phyloP scores from a whole-genome alignment of 2,329 filamentous ascomycete genomes.

The Trichoderma sp. region DNA sequence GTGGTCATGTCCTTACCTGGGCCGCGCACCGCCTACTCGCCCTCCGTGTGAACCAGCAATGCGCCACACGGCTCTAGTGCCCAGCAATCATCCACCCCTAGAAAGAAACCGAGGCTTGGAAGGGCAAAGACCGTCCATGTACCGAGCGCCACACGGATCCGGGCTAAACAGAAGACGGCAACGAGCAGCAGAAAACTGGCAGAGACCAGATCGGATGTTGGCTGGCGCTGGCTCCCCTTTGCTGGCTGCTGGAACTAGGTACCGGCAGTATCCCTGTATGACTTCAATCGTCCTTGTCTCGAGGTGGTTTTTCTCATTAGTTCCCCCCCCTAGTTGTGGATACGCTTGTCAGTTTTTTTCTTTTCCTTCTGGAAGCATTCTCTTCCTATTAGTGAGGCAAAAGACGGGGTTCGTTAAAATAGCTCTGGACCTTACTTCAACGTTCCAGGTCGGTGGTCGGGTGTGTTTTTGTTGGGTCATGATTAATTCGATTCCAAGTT shows the following conservation, averaged over 20 bases:
- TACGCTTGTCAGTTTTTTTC: conserved; percentile 12
- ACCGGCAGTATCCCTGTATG: no score
- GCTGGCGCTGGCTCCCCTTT: neutral
- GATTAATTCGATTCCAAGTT: no score
- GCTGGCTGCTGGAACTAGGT: neutral
- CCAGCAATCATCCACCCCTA: neutral
- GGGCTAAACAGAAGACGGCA: conserved; percentile 9
- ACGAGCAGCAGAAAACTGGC: neutral
- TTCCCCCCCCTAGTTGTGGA: conserved; percentile 6
- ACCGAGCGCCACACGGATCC: conserved; percentile 26
- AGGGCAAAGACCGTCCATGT: neutral
- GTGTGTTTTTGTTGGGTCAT: neutral
- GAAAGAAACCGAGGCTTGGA: neutral
- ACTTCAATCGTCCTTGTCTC: neutral
- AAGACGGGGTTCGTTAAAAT: neutral
- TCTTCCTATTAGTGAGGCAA: neutral
- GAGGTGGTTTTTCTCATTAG: neutral
- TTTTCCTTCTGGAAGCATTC: conserved; percentile 27
- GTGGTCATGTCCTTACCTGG: no score
- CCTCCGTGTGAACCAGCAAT: conserved; percentile 22
- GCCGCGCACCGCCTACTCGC: no score
- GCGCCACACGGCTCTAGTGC: conserved; percentile 25
- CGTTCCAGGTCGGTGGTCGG: neutral
- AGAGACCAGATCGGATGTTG: neutral
- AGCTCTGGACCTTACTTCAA: no score